Base-by-base conservation (phyloP, 192 early-diverging fungal genomes). In the Paraglomus occultum region DNA sequence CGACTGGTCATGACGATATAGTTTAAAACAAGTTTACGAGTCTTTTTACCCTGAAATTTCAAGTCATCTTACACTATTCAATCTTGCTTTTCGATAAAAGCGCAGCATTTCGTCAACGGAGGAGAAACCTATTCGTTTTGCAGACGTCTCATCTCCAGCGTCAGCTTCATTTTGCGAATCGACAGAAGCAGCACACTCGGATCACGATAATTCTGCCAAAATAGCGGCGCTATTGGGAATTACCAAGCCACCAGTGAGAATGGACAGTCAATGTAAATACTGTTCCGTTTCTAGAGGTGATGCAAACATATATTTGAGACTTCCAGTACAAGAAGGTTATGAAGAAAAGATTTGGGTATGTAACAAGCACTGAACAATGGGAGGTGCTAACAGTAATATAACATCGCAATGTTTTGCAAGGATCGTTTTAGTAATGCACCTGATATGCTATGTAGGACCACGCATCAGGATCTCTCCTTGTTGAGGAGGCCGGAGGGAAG, bases 261-360 rank as follows among this genome's bases (percentile, higher is more conserved):
- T 99, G 92, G 97, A 99, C 78, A 91, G 90, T 69, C 96, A 98
- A 82, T 95, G 93, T 84, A 99, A 99, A 77, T 99, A 99, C 73
- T 92, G 86, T 51, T 85, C 92, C 6, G 78, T 99, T 10, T 84
- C 95, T 2, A 82, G 96, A 63, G 97, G 96, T 39, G 92, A 98
- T 79, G 95, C 95, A 1, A 89, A 92, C 51, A 94, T 98, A 31
- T 97, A 97, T 70, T 78, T 99, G 48, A 80, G 97, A 23, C 60
- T 98, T 18, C 95, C 94, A 6, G 84, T 85, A 51, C 84, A 84
- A 50, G 84, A 77, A 1, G 83, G 84, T 18, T 99, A 99, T 74
- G 85, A 89, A 50, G 97, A 99, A 70, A 99, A 98, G 83, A 99
- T 98, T 75, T 99, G 97, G 97, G 89, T 90, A 8, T 47, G 14